These are phyloP conservation scores for Citrus mangshanensis DNA, from an alignment of 345 rosid genomes.

Conservation along the genomic window DNA sequence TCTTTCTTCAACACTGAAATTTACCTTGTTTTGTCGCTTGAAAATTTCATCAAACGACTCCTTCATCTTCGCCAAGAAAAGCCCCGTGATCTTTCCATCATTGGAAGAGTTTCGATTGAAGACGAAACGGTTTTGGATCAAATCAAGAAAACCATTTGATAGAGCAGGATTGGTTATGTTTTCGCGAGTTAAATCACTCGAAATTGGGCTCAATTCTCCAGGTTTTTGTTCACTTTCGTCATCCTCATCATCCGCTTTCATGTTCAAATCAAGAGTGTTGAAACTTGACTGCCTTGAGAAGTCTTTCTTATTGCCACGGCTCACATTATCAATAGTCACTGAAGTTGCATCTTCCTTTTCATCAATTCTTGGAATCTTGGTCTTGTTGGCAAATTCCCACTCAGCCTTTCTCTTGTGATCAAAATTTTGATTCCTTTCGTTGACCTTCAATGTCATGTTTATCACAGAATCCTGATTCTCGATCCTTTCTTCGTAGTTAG, in stretches of 20 bases:
- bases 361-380: slow-evolving; percentile 37
- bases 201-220: slow-evolving; percentile 57
- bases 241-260: slow-evolving; percentile 38
- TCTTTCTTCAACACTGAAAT: slow-evolving; percentile 51
- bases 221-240: slow-evolving; percentile 29
- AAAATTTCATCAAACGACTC: slow-evolving; percentile 40
- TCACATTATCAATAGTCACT: slow-evolving; percentile 26
- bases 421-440: slow-evolving; percentile 20
- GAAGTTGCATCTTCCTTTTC: slow-evolving; percentile 32
- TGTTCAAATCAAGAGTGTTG: slow-evolving; percentile 70
- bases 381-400: slow-evolving; percentile 32
- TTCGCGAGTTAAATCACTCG: slow-evolving; percentile 68
- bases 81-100: slow-evolving; percentile 34
- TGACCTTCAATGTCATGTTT: slow-evolving; percentile 53
- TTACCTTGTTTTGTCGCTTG: slow-evolving; percentile 33
- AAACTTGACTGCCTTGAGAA: slow-evolving; percentile 59
- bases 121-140: slow-evolving; percentile 48
- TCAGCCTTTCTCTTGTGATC: slow-evolving; percentile 64
- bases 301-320: slow-evolving; percentile 31
- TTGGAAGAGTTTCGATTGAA: slow-evolving; percentile 36
- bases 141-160: slow-evolving; percentile 40
- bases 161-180: slow-evolving; percentile 24
- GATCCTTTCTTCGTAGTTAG: slow-evolving; percentile 12
- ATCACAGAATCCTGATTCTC: slow-evolving; percentile 36
- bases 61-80: slow-evolving; percentile 38